Conservation (phyloP, 1,284 basidiomycete species). For the Termitomyces sp. region DNA sequence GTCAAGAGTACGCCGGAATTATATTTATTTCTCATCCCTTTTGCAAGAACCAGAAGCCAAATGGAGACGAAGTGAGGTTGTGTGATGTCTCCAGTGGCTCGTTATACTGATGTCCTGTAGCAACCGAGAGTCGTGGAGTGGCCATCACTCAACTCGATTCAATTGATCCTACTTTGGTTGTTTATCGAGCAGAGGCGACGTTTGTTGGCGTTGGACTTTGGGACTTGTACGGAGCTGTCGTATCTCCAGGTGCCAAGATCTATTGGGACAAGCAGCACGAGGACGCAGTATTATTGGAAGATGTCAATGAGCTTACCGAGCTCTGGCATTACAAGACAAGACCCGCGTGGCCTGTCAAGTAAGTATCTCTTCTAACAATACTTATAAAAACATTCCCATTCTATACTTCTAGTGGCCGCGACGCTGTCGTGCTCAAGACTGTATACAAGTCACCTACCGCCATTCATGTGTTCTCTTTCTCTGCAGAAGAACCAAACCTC, state of each 20-base stretch:
- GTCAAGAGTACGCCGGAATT: conserved; percentile 85
- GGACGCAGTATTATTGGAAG: conserved; percentile 80
- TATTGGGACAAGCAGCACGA: conserved; percentile 93
- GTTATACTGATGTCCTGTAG: conserved; percentile 25
- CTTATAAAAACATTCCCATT: conserved; percentile 11
- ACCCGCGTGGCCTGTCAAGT: conserved; percentile 90
- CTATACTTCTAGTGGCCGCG: conserved; percentile 63
- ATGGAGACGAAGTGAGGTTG: conserved; percentile 78
- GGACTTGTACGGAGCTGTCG: conserved; percentile 91
- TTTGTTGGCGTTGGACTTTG: conserved; percentile 96
- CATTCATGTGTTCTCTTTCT: conserved; percentile 95
- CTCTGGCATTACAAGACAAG: conserved; percentile 89
- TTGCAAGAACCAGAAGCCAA: conserved; percentile 98
- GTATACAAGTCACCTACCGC: conserved; percentile 96
- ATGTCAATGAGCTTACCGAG: conserved; percentile 89
- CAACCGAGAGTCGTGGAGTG: conserved; percentile 84
- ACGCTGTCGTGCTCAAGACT: conserved; percentile 88
- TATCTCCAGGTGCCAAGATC: conserved; percentile 74
- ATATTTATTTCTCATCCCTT: conserved; percentile 97
- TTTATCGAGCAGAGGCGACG: conserved; percentile 95
- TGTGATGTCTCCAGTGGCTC: conserved; percentile 7
- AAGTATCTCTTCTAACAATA: conserved; percentile 28
- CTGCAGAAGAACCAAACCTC: conserved; percentile 82
- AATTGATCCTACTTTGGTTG: conserved; percentile 94
- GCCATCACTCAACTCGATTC: conserved; percentile 95